Evolutionary conservation across 2,329 filamentous ascomycete species (phyloP).

Genomic region (Aspergillus novofumigatus): DNA sequence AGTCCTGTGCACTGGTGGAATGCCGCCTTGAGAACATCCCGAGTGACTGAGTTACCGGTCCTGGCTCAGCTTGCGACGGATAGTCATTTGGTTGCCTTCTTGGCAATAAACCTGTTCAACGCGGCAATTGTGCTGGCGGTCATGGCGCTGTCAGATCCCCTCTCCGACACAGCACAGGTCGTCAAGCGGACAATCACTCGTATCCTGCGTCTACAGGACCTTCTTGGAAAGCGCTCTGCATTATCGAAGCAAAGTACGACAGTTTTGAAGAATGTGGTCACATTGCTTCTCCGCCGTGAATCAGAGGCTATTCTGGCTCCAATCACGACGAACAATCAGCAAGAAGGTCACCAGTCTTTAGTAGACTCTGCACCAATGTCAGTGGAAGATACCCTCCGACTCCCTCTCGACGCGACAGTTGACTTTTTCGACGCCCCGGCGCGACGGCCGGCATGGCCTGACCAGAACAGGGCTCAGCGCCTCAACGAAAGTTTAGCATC

Average conservation of each 20-base stretch:
- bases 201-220: constrained; percentile 39
- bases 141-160: constrained; percentile 39
- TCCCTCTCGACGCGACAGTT: constrained; percentile 15
- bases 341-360: neutral
- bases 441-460: constrained; percentile 6
- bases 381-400: constrained; percentile 21
- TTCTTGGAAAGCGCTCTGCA: constrained; percentile 30
- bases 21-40: constrained; percentile 39
- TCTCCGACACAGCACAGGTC: constrained; percentile 41
- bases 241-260: constrained; percentile 33
- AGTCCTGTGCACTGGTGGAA: constrained; percentile 24
- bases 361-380: constrained; percentile 9
- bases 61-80: constrained; percentile 38
- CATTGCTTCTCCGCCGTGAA: constrained; percentile 22
- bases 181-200: constrained; percentile 42
- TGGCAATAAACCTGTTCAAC: constrained; percentile 46
- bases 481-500: constrained; percentile 22
- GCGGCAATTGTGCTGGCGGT: constrained; percentile 43
- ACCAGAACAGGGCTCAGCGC: constrained; percentile 11
- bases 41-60: constrained; percentile 27
- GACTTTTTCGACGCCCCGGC: constrained; percentile 4
- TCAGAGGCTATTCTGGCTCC: constrained; percentile 22
- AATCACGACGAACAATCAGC: constrained; percentile 6
- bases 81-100: constrained; percentile 43
- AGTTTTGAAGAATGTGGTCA: constrained; percentile 22